These are phyloP conservation scores for Nyctanthes arbortristis DNA, from an alignment of 257 asterid genomes.

Conservation along the genomic window DNA sequence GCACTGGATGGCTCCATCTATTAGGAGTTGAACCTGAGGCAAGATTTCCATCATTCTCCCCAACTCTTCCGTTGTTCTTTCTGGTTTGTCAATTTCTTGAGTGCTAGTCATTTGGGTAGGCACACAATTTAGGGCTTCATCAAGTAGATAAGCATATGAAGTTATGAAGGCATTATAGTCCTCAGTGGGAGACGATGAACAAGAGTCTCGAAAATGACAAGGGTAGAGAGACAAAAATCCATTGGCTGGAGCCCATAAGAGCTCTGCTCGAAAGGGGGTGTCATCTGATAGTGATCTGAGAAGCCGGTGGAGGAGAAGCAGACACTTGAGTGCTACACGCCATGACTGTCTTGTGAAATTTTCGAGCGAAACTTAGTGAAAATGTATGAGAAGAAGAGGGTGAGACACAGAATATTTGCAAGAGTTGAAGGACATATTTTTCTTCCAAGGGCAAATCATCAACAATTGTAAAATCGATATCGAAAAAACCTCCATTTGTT, in stretches of 20 bases:
- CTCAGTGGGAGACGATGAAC: slow-evolving; percentile 46
- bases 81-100: neutral
- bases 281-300: slow-evolving; percentile 39
- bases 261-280: slow-evolving; percentile 44
- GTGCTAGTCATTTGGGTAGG: slow-evolving; percentile 5
- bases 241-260: slow-evolving; percentile 48
- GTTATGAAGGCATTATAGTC: slow-evolving; percentile 52
- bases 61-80: slow-evolving; percentile 30
- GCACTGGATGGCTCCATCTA: slow-evolving; percentile 59
- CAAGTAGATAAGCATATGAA: slow-evolving; percentile 64
- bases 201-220: slow-evolving; percentile 46
- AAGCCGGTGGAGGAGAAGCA: slow-evolving; percentile 66
- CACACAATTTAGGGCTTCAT: slow-evolving; percentile 50
- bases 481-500: slow-evolving; percentile 57
- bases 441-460: slow-evolving; percentile 51
- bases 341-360: slow-evolving; percentile 56
- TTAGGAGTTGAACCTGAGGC: slow-evolving; percentile 61
- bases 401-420: slow-evolving; percentile 52
- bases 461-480: slow-evolving; percentile 43
- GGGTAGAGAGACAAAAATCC: slow-evolving; percentile 50
- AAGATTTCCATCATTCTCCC: slow-evolving; percentile 37
- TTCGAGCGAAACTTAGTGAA: slow-evolving; percentile 36
- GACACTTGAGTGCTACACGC: slow-evolving; percentile 72
- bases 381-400: slow-evolving; percentile 43
- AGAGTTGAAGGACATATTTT: slow-evolving; percentile 44